Conservation (phyloP, 192 early-diverging fungal species). For the Spinellus fusiger region DNA sequence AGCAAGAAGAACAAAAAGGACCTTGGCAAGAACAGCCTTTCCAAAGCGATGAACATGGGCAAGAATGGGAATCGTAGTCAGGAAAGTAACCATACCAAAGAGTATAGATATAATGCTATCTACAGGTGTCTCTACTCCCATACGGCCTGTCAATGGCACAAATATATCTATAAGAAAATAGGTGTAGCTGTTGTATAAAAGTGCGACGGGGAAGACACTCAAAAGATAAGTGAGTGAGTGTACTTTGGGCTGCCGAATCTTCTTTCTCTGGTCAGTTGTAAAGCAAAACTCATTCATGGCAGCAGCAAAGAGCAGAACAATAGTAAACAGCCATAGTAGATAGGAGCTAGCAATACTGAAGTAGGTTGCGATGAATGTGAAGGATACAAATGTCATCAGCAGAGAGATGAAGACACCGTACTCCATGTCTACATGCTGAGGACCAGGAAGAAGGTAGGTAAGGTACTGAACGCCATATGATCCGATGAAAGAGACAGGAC, state of each 20-base stretch:
- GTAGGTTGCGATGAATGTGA: constrained; percentile 18
- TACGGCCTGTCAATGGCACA: constrained; percentile 65
- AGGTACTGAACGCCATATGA: constrained; percentile 33
- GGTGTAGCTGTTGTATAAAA: constrained; percentile 31
- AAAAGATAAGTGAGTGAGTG: constrained; percentile 31
- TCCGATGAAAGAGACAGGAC: constrained; percentile 38
- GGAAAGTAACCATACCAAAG: constrained; percentile 40
- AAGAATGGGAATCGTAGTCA: constrained; percentile 38
- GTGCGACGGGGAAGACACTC: constrained; percentile 17
- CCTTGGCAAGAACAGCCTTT: constrained; percentile 18
- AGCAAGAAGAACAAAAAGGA: constrained; percentile 22
- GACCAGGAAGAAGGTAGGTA: constrained; percentile 18
- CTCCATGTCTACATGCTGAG: constrained; percentile 32
- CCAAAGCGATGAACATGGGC: constrained; percentile 51
- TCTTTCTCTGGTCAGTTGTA: constrained; percentile 3
- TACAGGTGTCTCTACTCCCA: constrained; percentile 56
- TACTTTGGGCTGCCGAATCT: constrained; percentile 13
- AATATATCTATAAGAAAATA: constrained; percentile 51
- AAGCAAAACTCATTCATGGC: constrained; percentile 29
- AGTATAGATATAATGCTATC: constrained; percentile 58
- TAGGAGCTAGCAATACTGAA: constrained; percentile 39
- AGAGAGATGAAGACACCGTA: constrained; percentile 24
- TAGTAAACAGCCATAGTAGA: constrained; percentile 35
- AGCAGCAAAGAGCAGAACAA: constrained; percentile 17
- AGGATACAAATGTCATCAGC: constrained; percentile 8